Conservation (phyloP, 805 yeast genomes). For the Priceomyces melissophilus region DNA sequence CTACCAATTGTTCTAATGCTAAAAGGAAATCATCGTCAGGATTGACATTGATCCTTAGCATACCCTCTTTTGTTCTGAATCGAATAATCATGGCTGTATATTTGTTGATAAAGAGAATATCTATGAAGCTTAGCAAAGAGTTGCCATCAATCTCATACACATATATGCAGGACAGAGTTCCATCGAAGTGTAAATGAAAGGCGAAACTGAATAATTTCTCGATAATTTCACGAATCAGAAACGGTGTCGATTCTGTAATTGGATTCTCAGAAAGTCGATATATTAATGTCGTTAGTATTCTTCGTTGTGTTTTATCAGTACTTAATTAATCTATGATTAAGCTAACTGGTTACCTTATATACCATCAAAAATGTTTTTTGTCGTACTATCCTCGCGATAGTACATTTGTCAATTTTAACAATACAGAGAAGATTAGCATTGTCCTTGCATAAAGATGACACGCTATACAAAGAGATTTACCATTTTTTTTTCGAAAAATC, state of each 20-base stretch:
- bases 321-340: no score
- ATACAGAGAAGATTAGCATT: conserved; percentile 99
- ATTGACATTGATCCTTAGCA: conserved; percentile 61
- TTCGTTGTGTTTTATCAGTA: no score
- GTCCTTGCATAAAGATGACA: conserved; percentile 99
- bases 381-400: conserved; percentile 44
- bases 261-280: no score
- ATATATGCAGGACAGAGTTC: conserved; percentile 1
- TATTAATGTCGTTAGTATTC: no score
- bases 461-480: conserved; percentile 99
- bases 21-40: conserved; percentile 39
- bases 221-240: no score
- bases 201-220: no score
- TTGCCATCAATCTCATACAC: no score
- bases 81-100: conserved; percentile 43
- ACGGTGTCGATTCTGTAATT: no score
- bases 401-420: conserved; percentile 98
- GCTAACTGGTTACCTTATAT: neutral
- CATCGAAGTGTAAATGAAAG: no score
- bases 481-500: conserved; percentile 61
- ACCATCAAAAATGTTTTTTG: neutral
- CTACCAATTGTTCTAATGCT: conserved; percentile 39
- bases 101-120: no score
- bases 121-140: no score
- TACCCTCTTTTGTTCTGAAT: conserved; percentile 82